Percentiles rank a stretch among this genome's conserved stretches.
Evolutionary conservation across 169 alveolate species (phyloP).

Genomic region (Eimeria acervulina): DNA sequence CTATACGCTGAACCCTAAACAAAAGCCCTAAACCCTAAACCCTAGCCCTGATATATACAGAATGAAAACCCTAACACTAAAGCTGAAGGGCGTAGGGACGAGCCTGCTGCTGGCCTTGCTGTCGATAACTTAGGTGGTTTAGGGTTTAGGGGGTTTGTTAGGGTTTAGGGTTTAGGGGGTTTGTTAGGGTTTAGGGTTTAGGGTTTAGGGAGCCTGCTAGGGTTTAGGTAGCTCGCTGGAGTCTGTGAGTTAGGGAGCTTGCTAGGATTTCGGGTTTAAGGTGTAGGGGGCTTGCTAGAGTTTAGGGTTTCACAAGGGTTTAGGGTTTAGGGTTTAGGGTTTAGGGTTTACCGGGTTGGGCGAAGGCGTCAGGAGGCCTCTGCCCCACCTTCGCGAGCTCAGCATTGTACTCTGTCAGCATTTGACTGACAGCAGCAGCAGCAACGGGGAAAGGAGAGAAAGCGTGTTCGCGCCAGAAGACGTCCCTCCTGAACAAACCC

Average conservation of each 20-base stretch:
- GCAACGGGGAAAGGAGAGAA: slow-evolving; percentile 86
- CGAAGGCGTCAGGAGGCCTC: neutral
- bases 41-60: too few relatives aligned
- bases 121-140: too few relatives aligned
- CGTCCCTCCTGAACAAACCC: slow-evolving; percentile 73
- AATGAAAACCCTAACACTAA: too few relatives aligned
- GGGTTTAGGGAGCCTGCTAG: slow-evolving; percentile 4
- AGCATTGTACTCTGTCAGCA: slow-evolving; percentile 84
- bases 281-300: neutral
- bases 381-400: slow-evolving; percentile 28
- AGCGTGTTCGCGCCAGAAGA: slow-evolving; percentile 85
- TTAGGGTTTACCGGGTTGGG: slow-evolving; percentile 41
- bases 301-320: slow-evolving; percentile 45
- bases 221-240: neutral
- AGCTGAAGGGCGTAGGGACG: too few relatives aligned
- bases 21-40: too few relatives aligned
- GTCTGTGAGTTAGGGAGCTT: neutral
- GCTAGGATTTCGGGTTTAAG: slow-evolving; percentile 12
- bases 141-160: neutral
- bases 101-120: too few relatives aligned
- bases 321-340: slow-evolving; percentile 60
- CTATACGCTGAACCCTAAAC: neutral
- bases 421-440: slow-evolving; percentile 86
- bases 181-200: neutral
- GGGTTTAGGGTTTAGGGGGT: slow-evolving; percentile 25